Conservation (phyloP, 1,284 basidiomycete species). For the Fomes fomentarius region DNA sequence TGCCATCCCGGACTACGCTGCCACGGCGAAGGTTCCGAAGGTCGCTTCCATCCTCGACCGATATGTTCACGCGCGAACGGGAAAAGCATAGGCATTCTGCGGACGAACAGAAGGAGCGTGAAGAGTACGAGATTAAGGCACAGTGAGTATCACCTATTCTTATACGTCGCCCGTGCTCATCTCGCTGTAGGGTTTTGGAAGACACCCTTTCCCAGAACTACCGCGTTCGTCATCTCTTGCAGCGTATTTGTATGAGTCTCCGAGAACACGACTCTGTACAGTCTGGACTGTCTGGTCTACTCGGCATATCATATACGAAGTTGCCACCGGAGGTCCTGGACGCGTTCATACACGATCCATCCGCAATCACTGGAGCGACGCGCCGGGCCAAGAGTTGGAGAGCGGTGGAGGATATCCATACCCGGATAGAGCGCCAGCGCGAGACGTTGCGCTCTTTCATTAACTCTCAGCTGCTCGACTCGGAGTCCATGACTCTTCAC, state of each 20-base stretch:
- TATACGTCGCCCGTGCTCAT: background rate
- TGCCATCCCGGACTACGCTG: conserved; percentile 10
- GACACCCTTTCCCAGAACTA: conserved; percentile 62
- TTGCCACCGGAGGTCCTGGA: conserved; percentile 70
- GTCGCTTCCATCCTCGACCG: conserved; percentile 32
- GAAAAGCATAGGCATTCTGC: conserved; percentile 43
- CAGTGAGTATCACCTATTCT: conserved; percentile 44
- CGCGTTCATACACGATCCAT: conserved; percentile 73
- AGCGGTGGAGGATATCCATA: conserved; percentile 73
- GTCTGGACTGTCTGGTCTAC: conserved; percentile 46
- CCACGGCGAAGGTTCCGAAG: conserved; percentile 27
- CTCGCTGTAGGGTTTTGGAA: conserved; percentile 53
- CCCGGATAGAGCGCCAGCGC: conserved; percentile 60
- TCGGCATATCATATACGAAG: conserved; percentile 48
- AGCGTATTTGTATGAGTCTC: conserved; percentile 60
- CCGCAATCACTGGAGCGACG: conserved; percentile 66
- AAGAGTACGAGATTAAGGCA: conserved; percentile 62
- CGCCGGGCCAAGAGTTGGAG: conserved; percentile 61
- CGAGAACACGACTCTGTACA: conserved; percentile 68
- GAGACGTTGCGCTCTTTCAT: conserved; percentile 54
- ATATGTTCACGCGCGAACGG: conserved; percentile 27
- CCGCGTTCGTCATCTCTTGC: conserved; percentile 64
- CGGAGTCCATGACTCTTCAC: conserved; percentile 16
- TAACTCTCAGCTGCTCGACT: conserved; percentile 10
- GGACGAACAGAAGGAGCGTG: conserved; percentile 51